Conservation (phyloP, 345 rosid genomes). For the Arabidopsis thaliana region DNA sequence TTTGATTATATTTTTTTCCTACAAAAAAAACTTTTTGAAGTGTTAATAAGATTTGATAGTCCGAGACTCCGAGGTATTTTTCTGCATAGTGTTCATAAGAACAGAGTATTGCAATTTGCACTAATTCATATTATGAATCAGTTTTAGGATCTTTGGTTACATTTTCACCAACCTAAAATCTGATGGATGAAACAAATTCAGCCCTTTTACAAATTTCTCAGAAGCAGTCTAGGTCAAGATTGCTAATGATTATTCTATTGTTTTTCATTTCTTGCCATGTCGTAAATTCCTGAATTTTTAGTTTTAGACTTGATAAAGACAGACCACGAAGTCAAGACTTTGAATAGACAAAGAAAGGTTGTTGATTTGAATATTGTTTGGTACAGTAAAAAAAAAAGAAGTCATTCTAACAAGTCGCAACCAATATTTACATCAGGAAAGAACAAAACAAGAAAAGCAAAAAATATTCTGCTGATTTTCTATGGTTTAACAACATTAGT, state of each 20-base stretch:
- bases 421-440: neutral
- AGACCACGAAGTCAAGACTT: slow-evolving; percentile 8
- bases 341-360: slow-evolving; percentile 45
- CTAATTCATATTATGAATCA: neutral
- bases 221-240: neutral
- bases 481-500: too few relatives aligned
- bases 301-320: neutral
- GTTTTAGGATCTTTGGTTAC: neutral
- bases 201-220: neutral
- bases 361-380: slow-evolving; percentile 49
- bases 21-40: slow-evolving; percentile 2
- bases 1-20: slow-evolving; percentile 21
- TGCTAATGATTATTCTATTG: neutral
- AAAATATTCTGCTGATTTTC: too few relatives aligned
- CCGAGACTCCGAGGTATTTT: too few relatives aligned
- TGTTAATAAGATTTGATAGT: slow-evolving; percentile 11
- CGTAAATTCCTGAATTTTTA: neutral
- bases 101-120: neutral
- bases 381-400: slow-evolving; percentile 45
- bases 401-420: neutral
- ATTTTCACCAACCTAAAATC: neutral
- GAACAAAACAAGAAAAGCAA: too few relatives aligned
- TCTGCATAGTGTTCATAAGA: neutral
- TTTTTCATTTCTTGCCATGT: neutral
- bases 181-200: slow-evolving; percentile 2